These are phyloP conservation scores for Nemania sp. DNA, from an alignment of 2,329 filamentous ascomycete species.

Conservation along the genomic window DNA sequence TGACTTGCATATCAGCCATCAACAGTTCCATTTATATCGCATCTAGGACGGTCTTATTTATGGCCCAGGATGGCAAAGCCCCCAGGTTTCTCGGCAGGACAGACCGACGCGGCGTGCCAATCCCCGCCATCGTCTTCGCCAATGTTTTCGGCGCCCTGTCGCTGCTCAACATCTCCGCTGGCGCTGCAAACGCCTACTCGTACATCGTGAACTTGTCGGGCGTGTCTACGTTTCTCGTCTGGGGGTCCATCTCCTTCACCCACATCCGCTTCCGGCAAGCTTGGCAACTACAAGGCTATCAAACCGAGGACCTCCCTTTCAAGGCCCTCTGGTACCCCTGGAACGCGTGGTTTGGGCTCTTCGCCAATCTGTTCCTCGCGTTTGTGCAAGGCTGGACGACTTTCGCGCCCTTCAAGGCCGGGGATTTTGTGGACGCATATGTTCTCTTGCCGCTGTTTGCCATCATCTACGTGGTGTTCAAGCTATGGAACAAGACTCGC, in stretches of 20 bases:
- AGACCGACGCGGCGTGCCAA: slow-evolving; percentile 64
- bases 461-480: slow-evolving; percentile 60
- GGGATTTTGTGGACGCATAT: slow-evolving; percentile 66
- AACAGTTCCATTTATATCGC: slow-evolving; percentile 81
- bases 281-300: slow-evolving; percentile 62
- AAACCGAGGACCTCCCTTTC: slow-evolving; percentile 59
- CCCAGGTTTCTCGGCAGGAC: slow-evolving; percentile 72
- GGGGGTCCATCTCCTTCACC: slow-evolving; percentile 71
- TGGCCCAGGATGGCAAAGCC: slow-evolving; percentile 75
- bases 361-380: slow-evolving; percentile 62
- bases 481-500: slow-evolving; percentile 57
- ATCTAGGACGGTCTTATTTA: slow-evolving; percentile 74
- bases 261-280: slow-evolving; percentile 73
- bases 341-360: slow-evolving; percentile 63
- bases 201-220: slow-evolving; percentile 74
- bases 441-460: slow-evolving; percentile 64
- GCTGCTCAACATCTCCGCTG: slow-evolving; percentile 75
- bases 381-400: slow-evolving; percentile 66
- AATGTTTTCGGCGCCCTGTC: slow-evolving; percentile 72
- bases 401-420: slow-evolving; percentile 60
- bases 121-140: slow-evolving; percentile 67
- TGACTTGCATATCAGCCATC: slow-evolving; percentile 72
- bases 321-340: slow-evolving; percentile 59
- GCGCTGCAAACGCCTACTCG: slow-evolving; percentile 65
- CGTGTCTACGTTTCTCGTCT: slow-evolving; percentile 73